A percentile compares a stretch with the other conserved stretches of the same genome.
Conservation (phyloP, 1,284 basidiomycete species). For the Moesziomyces antarcticus region DNA sequence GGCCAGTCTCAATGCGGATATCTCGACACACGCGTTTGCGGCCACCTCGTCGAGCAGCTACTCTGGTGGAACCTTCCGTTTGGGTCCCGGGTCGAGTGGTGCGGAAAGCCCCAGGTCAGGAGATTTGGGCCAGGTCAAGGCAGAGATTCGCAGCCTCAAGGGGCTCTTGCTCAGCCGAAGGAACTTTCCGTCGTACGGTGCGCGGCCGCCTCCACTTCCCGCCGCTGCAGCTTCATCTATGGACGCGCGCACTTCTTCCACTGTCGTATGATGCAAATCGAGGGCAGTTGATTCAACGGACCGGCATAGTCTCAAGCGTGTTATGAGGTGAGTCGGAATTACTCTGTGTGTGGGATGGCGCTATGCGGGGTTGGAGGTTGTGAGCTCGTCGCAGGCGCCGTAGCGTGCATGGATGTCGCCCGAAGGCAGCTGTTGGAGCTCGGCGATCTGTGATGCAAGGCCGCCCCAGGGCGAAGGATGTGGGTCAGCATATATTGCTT, state of each 20-base stretch:
- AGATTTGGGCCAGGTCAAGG: constrained; percentile 62
- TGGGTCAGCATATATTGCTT: no score
- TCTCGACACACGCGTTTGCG: constrained; percentile 39
- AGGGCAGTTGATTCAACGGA: no score
- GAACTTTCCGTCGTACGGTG: constrained; percentile 55
- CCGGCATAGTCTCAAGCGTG: no score
- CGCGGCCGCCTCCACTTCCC: constrained; percentile 33
- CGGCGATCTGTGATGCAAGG: constrained; percentile 24
- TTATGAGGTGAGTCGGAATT: no score
- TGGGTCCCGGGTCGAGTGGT: constrained; percentile 15
- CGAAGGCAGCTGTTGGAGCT: constrained; percentile 37
- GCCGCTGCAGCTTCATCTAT: neutral
- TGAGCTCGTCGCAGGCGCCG: constrained; percentile 12
- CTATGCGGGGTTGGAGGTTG: neutral
- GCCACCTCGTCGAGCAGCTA: constrained; percentile 9
- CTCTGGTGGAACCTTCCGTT: constrained; percentile 14
- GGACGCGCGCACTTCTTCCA: constrained; percentile 18
- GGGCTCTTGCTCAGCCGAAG: constrained; percentile 59
- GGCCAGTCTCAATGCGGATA: constrained; percentile 39
- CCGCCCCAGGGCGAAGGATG: neutral
- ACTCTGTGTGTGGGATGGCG: no score
- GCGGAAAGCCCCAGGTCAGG: constrained; percentile 29
- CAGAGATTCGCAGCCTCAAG: constrained; percentile 64
- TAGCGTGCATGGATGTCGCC: constrained; percentile 28
- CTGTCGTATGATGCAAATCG: constrained; percentile 23